Evolutionary conservation across 371 early-diverging fungal genomes (phyloP).

Genomic region (Mucor circinelloides): DNA sequence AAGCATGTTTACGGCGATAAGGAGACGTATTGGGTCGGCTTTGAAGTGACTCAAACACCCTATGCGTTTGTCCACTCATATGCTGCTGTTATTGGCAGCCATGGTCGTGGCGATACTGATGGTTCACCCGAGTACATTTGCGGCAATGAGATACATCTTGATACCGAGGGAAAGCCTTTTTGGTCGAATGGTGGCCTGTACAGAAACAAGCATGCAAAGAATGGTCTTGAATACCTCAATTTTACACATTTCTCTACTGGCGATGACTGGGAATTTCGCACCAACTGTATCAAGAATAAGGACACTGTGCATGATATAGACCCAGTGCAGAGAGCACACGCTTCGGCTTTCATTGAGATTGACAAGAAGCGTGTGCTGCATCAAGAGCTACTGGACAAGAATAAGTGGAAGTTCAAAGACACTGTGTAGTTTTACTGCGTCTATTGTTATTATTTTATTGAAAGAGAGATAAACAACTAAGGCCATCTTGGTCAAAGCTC

Average conservation of each 20-base stretch:
- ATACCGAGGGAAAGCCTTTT: conserved; percentile 30
- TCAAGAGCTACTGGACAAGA: conserved; percentile 17
- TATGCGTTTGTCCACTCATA: conserved; percentile 56
- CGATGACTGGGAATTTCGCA: conserved; percentile 33
- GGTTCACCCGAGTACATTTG: conserved; percentile 47
- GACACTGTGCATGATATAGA: conserved; percentile 17
- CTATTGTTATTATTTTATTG: conserved; percentile 14
- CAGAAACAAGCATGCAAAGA: conserved; percentile 41
- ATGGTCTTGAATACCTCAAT: conserved; percentile 25
- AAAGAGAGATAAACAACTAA: conserved; percentile 29
- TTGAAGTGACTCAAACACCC: conserved; percentile 60
- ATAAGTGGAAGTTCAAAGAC: conserved; percentile 16
- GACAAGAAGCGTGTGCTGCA: conserved; percentile 19
- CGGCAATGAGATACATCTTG: conserved; percentile 53
- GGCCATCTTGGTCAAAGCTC: conserved; percentile 37
- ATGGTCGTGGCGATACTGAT: conserved; percentile 36
- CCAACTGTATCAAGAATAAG: conserved; percentile 28
- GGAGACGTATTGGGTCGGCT: conserved; percentile 66
- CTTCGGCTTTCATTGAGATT: conserved; percentile 18
- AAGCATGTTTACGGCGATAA: conserved; percentile 52
- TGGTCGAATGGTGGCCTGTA: conserved; percentile 57
- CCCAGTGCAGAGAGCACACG: conserved; percentile 10
- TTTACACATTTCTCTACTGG: conserved; percentile 34
- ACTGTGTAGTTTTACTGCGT: background rate
- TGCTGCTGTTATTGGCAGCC: conserved; percentile 58